Conservation (phyloP, 805 yeast species). For the Isabelozyma heimii region DNA sequence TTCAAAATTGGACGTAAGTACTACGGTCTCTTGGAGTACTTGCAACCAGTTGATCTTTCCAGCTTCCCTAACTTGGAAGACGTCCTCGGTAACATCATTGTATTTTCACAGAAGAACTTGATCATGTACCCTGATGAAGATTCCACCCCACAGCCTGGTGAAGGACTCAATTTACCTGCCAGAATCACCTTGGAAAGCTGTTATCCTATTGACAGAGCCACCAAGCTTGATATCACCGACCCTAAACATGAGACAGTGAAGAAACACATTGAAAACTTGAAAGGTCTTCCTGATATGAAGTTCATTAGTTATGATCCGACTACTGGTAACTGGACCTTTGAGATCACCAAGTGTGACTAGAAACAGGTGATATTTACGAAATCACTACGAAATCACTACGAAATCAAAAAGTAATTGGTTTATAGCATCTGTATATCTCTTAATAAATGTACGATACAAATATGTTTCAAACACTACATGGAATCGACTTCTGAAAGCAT, state of each 20-base stretch:
- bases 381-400: too few relatives aligned
- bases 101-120: constrained; percentile 58
- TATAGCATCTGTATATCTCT: not conserved
- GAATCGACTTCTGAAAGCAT: too few relatives aligned
- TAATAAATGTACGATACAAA: not conserved
- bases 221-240: constrained; percentile 72
- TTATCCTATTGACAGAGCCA: constrained; percentile 73
- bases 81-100: constrained; percentile 63
- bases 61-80: constrained; percentile 57
- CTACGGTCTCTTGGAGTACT: constrained; percentile 74
- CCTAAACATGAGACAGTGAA: constrained; percentile 69
- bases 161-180: constrained; percentile 79
- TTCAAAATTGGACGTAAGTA: constrained; percentile 78
- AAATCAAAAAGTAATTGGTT: not conserved
- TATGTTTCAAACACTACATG: not conserved
- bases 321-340: constrained; percentile 70
- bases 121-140: constrained; percentile 70
- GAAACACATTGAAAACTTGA: constrained; percentile 66
- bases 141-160: constrained; percentile 62
- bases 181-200: constrained; percentile 74
- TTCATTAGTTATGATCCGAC: constrained; percentile 77
- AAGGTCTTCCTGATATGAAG: constrained; percentile 51
- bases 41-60: constrained; percentile 81
- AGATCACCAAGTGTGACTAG: constrained; percentile 6
- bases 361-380: not conserved